phyloP scores from a whole-genome alignment of 2,329 filamentous ascomycete genomes.

The Ceratocystis colombiana region DNA sequence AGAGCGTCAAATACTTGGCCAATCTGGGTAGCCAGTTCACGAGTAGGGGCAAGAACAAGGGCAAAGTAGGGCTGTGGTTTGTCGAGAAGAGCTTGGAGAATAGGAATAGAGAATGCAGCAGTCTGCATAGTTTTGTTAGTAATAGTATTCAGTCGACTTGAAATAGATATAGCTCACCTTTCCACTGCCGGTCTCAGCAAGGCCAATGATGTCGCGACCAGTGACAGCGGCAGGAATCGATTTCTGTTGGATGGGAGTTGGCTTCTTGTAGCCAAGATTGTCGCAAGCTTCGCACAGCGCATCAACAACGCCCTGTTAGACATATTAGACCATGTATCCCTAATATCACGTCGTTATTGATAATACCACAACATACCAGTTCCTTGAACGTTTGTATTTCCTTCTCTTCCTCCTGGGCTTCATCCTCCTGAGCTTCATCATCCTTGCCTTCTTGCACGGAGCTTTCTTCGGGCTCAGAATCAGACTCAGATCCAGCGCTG shows the following conservation, averaged over 20 bases:
- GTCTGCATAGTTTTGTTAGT: conserved; percentile 39
- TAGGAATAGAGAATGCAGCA: conserved; percentile 84
- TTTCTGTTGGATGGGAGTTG: conserved; percentile 81
- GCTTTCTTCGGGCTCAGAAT: conserved; percentile 21
- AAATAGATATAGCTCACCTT: conserved; percentile 40
- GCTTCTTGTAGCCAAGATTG: conserved; percentile 67
- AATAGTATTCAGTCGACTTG: not conserved
- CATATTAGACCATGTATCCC: conserved; percentile 25
- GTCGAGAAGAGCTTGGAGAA: conserved; percentile 81
- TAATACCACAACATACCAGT: conserved; percentile 36
- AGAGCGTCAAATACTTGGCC: conserved; percentile 78
- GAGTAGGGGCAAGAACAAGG: conserved; percentile 84
- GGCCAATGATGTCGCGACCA: conserved; percentile 77
- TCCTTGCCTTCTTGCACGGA: conserved; percentile 14
- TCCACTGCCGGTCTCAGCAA: conserved; percentile 90
- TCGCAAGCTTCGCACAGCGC: conserved; percentile 81
- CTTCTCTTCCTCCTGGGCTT: conserved; percentile 30
- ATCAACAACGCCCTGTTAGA: conserved; percentile 62
- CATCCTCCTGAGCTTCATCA: conserved; percentile 13
- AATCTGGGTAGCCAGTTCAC: conserved; percentile 89
- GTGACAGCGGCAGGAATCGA: conserved; percentile 72
- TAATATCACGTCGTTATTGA: not conserved
- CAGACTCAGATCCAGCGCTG: conserved; percentile 19
- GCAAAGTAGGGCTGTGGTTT: conserved; percentile 77
- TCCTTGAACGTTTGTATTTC: conserved; percentile 56